phyloP scores from a whole-genome alignment of 1,284 basidiomycete genomes.

The Boletus mariae region DNA sequence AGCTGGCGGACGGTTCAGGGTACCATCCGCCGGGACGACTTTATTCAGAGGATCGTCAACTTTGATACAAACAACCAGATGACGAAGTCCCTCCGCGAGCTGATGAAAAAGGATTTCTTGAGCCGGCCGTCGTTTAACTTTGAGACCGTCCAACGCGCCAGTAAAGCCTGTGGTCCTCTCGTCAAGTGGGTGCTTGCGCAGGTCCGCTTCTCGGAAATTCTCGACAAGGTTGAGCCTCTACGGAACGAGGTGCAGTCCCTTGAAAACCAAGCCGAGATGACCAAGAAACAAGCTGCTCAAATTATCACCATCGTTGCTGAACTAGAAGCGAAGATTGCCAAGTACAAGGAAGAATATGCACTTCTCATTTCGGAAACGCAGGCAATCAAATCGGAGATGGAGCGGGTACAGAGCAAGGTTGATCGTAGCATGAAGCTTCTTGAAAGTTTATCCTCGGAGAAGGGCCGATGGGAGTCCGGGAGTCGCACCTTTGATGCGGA shows the following conservation, averaged over 20 bases:
- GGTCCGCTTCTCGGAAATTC: constrained; percentile 94
- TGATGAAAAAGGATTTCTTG: constrained; percentile 93
- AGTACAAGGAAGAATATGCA: constrained; percentile 98
- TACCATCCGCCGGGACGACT: constrained; percentile 96
- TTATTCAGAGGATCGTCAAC: constrained; percentile 95
- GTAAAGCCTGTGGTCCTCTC: constrained; percentile 95
- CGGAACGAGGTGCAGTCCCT: constrained; percentile 94
- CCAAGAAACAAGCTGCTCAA: constrained; percentile 86
- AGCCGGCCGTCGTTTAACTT: constrained; percentile 92
- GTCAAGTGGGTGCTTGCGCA: constrained; percentile 99
- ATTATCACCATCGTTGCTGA: constrained; percentile 93
- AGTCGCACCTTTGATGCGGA: constrained; percentile 97
- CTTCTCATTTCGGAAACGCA: constrained; percentile 96
- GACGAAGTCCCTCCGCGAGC: constrained; percentile 86
- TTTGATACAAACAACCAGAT: constrained; percentile 93
- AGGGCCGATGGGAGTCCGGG: constrained; percentile 91
- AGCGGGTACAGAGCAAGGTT: constrained; percentile 95
- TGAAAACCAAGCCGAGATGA: constrained; percentile 88
- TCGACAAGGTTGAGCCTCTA: constrained; percentile 96
- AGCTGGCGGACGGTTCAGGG: constrained; percentile 96
- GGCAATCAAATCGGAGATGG: constrained; percentile 97
- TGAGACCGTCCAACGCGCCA: constrained; percentile 92
- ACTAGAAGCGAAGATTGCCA: constrained; percentile 88
- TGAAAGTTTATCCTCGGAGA: constrained; percentile 93
- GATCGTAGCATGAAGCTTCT: constrained; percentile 95